Percentiles rank a stretch among this genome's conserved stretches.
These are phyloP conservation scores for Tetradesmus lagerheimii DNA, from an alignment of 139 green algal genomes.

Conservation along the genomic window DNA sequence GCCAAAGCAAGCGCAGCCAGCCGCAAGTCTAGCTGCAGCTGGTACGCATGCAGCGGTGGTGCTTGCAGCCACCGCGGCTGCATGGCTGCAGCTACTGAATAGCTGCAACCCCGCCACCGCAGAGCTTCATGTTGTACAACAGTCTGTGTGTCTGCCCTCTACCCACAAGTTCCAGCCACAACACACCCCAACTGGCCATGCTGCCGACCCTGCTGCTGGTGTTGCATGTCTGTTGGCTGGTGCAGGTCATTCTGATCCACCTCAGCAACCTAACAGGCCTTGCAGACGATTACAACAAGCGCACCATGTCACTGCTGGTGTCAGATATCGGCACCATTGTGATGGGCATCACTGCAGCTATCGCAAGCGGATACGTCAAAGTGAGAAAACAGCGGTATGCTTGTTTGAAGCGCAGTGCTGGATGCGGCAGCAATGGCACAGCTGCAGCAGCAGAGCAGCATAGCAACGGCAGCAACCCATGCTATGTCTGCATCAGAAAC, in stretches of 20 bases:
- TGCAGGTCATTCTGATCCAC: conserved; percentile 70
- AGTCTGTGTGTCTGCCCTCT: not conserved
- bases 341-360: conserved; percentile 54
- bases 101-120: too few species aligned
- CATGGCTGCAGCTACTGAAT: not conserved
- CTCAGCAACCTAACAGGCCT: conserved; percentile 69
- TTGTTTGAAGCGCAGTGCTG: too few species aligned
- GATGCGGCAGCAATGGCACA: not conserved
- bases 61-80: not conserved
- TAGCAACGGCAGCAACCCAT: not conserved
- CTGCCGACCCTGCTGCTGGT: not conserved
- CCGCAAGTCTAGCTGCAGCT: not conserved
- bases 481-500: not conserved
- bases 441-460: not conserved
- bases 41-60: not conserved
- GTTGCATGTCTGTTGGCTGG: not conserved
- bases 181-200: not conserved
- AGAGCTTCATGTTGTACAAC: not conserved
- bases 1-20: not conserved
- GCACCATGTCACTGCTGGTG: conserved; percentile 62
- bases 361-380: conserved; percentile 48
- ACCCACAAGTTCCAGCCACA: not conserved
- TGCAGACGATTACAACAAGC: conserved; percentile 52
- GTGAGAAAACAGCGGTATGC: conserved; percentile 22
- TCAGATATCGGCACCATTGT: conserved; percentile 62